A percentile compares a stretch with the other conserved stretches of the same genome.
Conservation (phyloP, 371 early-diverging fungal species). For the Mucor plumbeus region DNA sequence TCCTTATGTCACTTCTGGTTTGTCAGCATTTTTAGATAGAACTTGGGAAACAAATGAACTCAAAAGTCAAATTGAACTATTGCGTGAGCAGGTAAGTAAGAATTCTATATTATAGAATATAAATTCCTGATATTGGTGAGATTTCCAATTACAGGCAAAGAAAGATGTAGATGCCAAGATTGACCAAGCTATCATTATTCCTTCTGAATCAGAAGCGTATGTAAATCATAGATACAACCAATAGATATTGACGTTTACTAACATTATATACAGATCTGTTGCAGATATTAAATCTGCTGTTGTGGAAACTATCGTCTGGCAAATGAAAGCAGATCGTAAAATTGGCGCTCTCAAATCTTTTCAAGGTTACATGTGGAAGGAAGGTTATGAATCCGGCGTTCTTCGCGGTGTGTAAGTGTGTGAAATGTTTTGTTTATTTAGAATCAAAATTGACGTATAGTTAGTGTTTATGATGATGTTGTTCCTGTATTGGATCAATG, state of each 20-base stretch:
- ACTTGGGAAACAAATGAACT: conserved; percentile 71
- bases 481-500: conserved; percentile 74
- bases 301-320: conserved; percentile 75
- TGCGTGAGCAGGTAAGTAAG: conserved; percentile 73
- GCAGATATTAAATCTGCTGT: conserved; percentile 67
- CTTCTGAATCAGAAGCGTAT: conserved; percentile 50
- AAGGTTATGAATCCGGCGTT: conserved; percentile 79
- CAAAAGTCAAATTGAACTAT: conserved; percentile 60
- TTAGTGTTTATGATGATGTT: conserved; percentile 86
- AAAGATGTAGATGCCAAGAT: conserved; percentile 61
- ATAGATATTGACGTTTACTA: not conserved
- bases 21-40: conserved; percentile 68
- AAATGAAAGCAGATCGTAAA: conserved; percentile 87
- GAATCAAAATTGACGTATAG: not conserved
- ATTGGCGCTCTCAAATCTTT: conserved; percentile 88
- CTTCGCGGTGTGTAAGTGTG: conserved; percentile 76
- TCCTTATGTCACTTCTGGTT: conserved; percentile 74
- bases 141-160: conserved; percentile 45
- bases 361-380: conserved; percentile 95
- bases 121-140: too few relatives aligned
- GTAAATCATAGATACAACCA: not conserved
- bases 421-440: not conserved
- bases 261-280: conserved; percentile 30
- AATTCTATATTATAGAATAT: too few relatives aligned
- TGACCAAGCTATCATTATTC: conserved; percentile 53